A percentile compares a stretch with the other conserved stretches of the same genome.
phyloP scores from a whole-genome alignment of 495 filamentous ascomycete species.

The Talaromyces proteolyticus region DNA sequence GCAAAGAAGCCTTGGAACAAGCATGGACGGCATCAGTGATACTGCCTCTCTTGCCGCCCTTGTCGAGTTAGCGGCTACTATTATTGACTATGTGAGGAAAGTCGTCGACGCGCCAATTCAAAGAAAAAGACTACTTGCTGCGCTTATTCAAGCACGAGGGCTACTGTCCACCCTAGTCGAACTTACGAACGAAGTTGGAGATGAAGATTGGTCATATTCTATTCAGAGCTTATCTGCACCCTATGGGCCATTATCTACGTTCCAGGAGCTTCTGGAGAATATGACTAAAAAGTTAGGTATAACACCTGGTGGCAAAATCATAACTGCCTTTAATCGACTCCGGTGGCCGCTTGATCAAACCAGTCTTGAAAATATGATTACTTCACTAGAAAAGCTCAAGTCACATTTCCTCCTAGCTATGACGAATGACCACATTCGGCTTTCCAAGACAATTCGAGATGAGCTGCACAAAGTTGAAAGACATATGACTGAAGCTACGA shows the following conservation, averaged over 20 bases:
- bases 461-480: not conserved
- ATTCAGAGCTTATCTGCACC: not conserved
- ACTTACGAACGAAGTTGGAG: not conserved
- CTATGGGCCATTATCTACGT: not conserved
- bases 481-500: not conserved
- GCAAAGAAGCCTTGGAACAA: not conserved
- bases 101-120: not conserved
- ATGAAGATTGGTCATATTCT: not conserved
- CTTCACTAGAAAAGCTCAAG: not conserved
- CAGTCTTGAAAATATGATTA: not conserved
- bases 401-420: not conserved
- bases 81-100: not conserved
- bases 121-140: not conserved
- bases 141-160: not conserved
- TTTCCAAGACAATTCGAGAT: not conserved
- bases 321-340: not conserved
- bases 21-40: not conserved
- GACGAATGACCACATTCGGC: not conserved
- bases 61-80: not conserved
- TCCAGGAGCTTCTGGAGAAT: not conserved
- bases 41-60: not conserved
- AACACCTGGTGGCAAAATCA: not conserved
- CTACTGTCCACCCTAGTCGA: not conserved
- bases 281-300: not conserved
- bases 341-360: not conserved